A percentile compares a stretch with the other conserved stretches of the same genome.
phyloP scores from a whole-genome alignment of 2,329 filamentous ascomycete species.

The Fusarium fracticaudum region DNA sequence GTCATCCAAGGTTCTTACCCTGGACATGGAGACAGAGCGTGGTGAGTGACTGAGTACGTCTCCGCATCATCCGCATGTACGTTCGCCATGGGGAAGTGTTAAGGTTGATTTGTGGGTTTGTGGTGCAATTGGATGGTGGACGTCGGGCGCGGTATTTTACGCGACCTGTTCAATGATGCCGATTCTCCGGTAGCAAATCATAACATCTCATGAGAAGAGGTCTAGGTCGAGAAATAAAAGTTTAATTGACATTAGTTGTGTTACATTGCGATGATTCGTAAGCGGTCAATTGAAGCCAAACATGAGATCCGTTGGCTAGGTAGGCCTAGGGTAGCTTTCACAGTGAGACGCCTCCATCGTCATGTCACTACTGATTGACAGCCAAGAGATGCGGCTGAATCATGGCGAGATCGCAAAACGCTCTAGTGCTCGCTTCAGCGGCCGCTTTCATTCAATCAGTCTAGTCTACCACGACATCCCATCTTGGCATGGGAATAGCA shows the following conservation, averaged over 20 bases:
- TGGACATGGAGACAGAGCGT: background rate
- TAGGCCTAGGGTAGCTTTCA: background rate
- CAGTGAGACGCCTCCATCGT: background rate
- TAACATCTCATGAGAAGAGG: background rate
- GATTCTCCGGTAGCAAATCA: background rate
- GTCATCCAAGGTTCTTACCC: background rate
- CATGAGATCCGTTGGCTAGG: background rate
- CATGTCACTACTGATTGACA: background rate
- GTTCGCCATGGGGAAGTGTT: background rate
- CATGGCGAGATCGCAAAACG: background rate
- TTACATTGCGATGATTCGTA: background rate
- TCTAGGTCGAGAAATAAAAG: background rate
- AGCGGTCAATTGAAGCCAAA: background rate
- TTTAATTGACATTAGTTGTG: background rate
- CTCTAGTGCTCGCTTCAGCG: constrained; percentile 1
- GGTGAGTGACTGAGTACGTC: background rate
- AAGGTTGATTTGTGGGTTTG: constrained; percentile 27
- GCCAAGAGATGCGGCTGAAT: constrained; percentile 30
- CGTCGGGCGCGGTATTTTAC: background rate
- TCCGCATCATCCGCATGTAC: background rate
- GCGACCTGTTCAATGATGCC: background rate
- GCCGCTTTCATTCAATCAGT: background rate
- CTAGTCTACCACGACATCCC: background rate
- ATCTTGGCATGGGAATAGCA: constrained; percentile 19
- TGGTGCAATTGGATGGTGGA: background rate